Conservation (phyloP, 495 filamentous ascomycete species). For the Staphylotrichum tortipilum region DNA sequence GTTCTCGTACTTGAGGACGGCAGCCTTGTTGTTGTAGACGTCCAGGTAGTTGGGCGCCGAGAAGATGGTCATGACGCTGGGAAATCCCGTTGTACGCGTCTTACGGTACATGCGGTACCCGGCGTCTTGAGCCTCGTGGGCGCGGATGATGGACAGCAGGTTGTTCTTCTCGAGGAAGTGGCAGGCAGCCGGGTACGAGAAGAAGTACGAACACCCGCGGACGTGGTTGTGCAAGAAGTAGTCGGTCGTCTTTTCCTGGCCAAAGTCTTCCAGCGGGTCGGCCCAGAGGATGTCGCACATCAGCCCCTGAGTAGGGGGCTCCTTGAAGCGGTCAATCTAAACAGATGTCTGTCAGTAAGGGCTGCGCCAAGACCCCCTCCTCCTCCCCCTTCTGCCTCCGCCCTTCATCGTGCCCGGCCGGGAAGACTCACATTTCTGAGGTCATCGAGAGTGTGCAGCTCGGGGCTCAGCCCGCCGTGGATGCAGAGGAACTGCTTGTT, state of each 20-base stretch:
- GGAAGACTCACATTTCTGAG: slow-evolving; percentile 65
- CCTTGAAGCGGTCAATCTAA: slow-evolving; percentile 94
- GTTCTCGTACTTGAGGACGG: slow-evolving; percentile 97
- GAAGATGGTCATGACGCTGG: slow-evolving; percentile 99
- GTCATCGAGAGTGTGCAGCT: slow-evolving; percentile 92
- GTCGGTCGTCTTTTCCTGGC: slow-evolving; percentile 94
- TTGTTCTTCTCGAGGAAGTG: slow-evolving; percentile 99
- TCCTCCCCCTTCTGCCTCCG: too few species aligned
- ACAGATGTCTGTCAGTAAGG: slow-evolving; percentile 8
- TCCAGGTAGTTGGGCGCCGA: slow-evolving; percentile 97
- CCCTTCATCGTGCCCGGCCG: neutral
- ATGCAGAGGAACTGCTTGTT: slow-evolving; percentile 99
- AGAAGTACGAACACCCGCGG: slow-evolving; percentile 97
- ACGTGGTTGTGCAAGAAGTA: slow-evolving; percentile 98
- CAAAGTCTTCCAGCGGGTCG: slow-evolving; percentile 97
- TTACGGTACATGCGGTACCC: slow-evolving; percentile 99
- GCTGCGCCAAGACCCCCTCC: too few species aligned
- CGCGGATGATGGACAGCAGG: slow-evolving; percentile 90
- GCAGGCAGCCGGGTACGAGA: slow-evolving; percentile 97
- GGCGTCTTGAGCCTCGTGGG: slow-evolving; percentile 98
- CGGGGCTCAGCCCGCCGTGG: slow-evolving; percentile 90
- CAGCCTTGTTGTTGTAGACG: slow-evolving; percentile 99
- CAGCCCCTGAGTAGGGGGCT: slow-evolving; percentile 91
- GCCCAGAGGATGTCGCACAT: slow-evolving; percentile 99
- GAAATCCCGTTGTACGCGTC: slow-evolving; percentile 94